Percentiles rank a stretch among this genome's conserved stretches.
Evolutionary conservation across 768 basidiomycete species (phyloP).

Genomic region (Tulasnella sp.): DNA sequence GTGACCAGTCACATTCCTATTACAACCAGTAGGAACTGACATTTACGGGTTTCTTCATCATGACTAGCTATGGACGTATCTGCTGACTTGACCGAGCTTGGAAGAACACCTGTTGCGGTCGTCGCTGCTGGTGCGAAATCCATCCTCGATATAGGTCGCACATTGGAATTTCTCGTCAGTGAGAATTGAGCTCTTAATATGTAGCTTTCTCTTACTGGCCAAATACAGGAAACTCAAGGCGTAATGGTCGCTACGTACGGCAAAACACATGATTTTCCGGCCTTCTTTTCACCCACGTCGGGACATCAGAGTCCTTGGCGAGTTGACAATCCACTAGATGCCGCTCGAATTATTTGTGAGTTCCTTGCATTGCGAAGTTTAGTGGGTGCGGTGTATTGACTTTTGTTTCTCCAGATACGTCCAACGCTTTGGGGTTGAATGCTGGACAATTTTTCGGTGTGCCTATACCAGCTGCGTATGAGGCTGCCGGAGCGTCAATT

Average conservation of each 20-base stretch:
- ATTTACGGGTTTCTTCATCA: constrained; percentile 2
- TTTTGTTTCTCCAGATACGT: constrained; percentile 38
- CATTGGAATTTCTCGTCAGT: constrained; percentile 32
- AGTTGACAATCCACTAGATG: constrained; percentile 44
- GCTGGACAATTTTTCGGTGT: constrained; percentile 75
- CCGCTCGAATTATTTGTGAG: constrained; percentile 66
- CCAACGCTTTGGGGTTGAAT: constrained; percentile 53
- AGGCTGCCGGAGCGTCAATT: constrained; percentile 49
- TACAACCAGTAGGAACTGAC: neutral
- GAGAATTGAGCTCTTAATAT: neutral
- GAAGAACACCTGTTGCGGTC: constrained; percentile 79
- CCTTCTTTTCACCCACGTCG: constrained; percentile 78
- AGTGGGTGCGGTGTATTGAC: neutral
- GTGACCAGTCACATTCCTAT: constrained; percentile 4
- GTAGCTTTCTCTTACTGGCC: too few relatives aligned
- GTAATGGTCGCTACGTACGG: constrained; percentile 80
- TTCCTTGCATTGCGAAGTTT: constrained; percentile 7
- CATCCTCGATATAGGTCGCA: constrained; percentile 79
- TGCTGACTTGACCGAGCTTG: constrained; percentile 81
- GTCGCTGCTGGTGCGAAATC: constrained; percentile 91
- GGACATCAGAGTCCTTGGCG: constrained; percentile 82
- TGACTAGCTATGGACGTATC: constrained; percentile 80
- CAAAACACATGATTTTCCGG: constrained; percentile 71
- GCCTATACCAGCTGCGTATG: constrained; percentile 73
- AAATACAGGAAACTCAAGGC: constrained; percentile 86